Percentiles rank a stretch among this genome's conserved stretches.
Conservation (phyloP, 2,329 filamentous ascomycete genomes). For the Microascus cirrosus region DNA sequence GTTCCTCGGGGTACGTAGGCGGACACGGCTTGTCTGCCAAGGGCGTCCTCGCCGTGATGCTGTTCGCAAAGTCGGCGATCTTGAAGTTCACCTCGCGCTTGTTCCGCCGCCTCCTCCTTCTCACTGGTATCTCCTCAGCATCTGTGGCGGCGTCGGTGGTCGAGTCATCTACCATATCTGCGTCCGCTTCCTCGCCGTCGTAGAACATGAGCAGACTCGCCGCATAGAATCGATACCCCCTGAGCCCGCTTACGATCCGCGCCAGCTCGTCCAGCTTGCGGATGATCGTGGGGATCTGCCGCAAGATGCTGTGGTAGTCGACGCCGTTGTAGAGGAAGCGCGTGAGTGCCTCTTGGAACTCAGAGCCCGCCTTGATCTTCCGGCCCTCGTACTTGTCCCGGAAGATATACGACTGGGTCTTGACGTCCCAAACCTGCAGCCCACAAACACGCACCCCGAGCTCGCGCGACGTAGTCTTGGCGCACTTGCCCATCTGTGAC, state of each 20-base stretch:
- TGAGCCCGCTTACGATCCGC: slow-evolving; percentile 65
- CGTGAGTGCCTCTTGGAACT: slow-evolving; percentile 81
- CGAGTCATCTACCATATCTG: slow-evolving; percentile 39
- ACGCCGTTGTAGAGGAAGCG: slow-evolving; percentile 87
- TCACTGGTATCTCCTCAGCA: slow-evolving; percentile 36
- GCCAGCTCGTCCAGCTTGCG: slow-evolving; percentile 77
- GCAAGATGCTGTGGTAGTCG: slow-evolving; percentile 65
- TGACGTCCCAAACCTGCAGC: slow-evolving; percentile 89
- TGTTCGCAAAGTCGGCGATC: slow-evolving; percentile 98
- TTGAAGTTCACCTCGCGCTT: slow-evolving; percentile 73
- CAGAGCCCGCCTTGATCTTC: slow-evolving; percentile 70
- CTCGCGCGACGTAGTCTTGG: slow-evolving; percentile 80
- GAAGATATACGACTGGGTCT: slow-evolving; percentile 77
- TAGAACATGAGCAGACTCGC: slow-evolving; percentile 93
- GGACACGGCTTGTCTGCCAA: slow-evolving; percentile 58
- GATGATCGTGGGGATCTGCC: slow-evolving; percentile 80
- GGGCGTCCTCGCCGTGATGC: slow-evolving; percentile 76
- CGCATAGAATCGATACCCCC: slow-evolving; percentile 89
- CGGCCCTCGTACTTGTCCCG: slow-evolving; percentile 97
- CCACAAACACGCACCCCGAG: slow-evolving; percentile 91
- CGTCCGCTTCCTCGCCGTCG: slow-evolving; percentile 61
- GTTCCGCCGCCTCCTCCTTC: slow-evolving; percentile 31
- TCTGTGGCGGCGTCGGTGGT: slow-evolving; percentile 48
- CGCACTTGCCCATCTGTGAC: slow-evolving; percentile 88
- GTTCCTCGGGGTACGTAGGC: slow-evolving; percentile 65